A percentile compares a stretch with the other conserved stretches of the same genome.
Conservation (phyloP, 768 basidiomycete species). For the Clavulina sp. region DNA sequence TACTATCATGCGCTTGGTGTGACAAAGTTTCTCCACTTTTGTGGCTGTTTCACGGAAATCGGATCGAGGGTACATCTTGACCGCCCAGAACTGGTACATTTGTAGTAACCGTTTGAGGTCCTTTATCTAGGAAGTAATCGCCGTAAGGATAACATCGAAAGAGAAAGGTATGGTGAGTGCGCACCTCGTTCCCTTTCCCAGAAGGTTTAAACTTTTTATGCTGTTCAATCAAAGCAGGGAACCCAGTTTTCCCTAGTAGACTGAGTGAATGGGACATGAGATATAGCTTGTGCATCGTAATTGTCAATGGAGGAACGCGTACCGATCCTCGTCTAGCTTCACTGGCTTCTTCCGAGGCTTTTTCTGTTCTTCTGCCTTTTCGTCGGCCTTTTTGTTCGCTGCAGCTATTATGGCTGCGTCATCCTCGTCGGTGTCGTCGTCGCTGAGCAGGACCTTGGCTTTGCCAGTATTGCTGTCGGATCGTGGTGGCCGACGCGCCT, state of each 20-base stretch:
- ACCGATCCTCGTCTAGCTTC: constrained; percentile 50
- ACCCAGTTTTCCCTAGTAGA: constrained; percentile 54
- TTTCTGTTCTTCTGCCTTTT: constrained; percentile 19
- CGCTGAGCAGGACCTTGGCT: background rate
- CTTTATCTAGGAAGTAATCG: constrained; percentile 32
- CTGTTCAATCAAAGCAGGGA: constrained; percentile 61
- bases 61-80: constrained; percentile 77
- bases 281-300: background rate
- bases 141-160: background rate
- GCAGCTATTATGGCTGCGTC: background rate
- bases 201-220: constrained; percentile 62
- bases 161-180: constrained; percentile 5
- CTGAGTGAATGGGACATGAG: constrained; percentile 16
- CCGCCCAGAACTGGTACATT: constrained; percentile 89
- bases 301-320: constrained; percentile 4
- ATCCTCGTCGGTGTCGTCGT: background rate
- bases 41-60: constrained; percentile 75
- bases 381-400: constrained; percentile 16
- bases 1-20: constrained; percentile 63
- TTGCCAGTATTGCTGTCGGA: background rate
- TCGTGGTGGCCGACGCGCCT: background rate
- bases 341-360: constrained; percentile 33
- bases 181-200: constrained; percentile 88
- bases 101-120: constrained; percentile 70
- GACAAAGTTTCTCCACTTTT: constrained; percentile 76